Evolutionary conservation across 495 filamentous ascomycete genomes (phyloP), one percentile per base, ranked within the genome.

Genomic region (Aspergillus hancockii): DNA sequence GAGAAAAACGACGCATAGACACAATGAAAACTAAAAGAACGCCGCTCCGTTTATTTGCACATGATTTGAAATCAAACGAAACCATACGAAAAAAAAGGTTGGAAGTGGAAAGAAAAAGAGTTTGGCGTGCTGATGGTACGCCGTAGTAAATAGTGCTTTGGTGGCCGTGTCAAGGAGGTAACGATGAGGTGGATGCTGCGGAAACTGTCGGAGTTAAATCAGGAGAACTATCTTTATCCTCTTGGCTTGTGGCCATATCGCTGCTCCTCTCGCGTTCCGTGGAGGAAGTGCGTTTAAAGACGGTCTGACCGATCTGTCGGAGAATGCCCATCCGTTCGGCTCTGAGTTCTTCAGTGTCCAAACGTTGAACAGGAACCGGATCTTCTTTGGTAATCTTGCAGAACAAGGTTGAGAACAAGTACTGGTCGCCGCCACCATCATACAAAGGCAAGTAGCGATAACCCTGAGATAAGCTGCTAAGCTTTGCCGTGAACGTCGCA

Each of bases 391-490:
- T 84, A 71, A 98, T 90, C 58, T 84, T 85, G 72, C 91, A 94
- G 74, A 98, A 96, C 34, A 98, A 76, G 0, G 90, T 95, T n/a
- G 94, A 96, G 72, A 95, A 95, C 22, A 96, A 79, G 69, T 92
- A 97, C 60, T 90, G 90, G 55, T 97, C 92, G 53, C 93, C 94
- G 57, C 90, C 89, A 46, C 82, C 80, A 71, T 97, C 90, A 65
- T 87, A 88, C n/a, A 98, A 80, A n/a, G 93, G 94, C 40, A 98
- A 81, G 63, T 96, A 95, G 51, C 93, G 93, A 66, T 95, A 98
- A n/a, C 94, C 94, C 71, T 96, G 87, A 64, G 93, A 91, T 25
- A 98, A 80, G 60, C 85, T 92, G 75, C 78, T 88, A 45, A 98
- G 85, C 74, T 97, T 98, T 41, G 90, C 94, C 3, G 91, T 97